Conservation (phyloP, 2,329 filamentous ascomycete genomes). For the Conoideocrella luteorostrata region DNA sequence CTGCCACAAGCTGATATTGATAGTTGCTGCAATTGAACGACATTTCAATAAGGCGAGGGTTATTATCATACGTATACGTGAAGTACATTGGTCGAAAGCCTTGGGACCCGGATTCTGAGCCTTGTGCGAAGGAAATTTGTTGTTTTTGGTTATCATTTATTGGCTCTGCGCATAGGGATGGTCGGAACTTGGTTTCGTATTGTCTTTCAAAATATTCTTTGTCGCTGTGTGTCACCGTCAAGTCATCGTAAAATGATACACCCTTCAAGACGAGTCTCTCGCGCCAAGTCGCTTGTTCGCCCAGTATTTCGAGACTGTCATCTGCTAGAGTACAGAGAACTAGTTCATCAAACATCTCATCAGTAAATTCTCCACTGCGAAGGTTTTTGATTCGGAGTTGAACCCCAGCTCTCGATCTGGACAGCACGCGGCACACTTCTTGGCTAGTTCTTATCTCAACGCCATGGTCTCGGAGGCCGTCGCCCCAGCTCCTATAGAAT, state of each 20-base stretch:
- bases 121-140: constrained; percentile 34
- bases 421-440: constrained; percentile 46
- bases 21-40: constrained; percentile 73
- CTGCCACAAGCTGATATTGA: constrained; percentile 60
- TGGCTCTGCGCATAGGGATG: constrained; percentile 43
- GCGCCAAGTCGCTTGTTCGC: constrained; percentile 48
- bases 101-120: constrained; percentile 42
- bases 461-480: constrained; percentile 45
- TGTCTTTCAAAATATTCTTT: constrained; percentile 58
- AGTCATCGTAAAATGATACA: constrained; percentile 63
- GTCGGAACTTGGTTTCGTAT: constrained; percentile 57
- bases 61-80: constrained; percentile 51
- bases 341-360: constrained; percentile 57
- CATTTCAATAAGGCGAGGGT: constrained; percentile 58
- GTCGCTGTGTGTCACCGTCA: constrained; percentile 65
- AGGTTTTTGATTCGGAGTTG: constrained; percentile 46
- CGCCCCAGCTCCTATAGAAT: constrained; percentile 55
- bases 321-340: constrained; percentile 61
- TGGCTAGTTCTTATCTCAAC: constrained; percentile 51
- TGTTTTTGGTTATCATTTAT: constrained; percentile 32
- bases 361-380: constrained; percentile 40
- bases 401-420: constrained; percentile 45
- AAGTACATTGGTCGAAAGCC: constrained; percentile 61
- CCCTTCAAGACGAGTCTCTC: constrained; percentile 65
- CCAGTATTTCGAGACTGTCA: constrained; percentile 55